Evolutionary conservation across 1,284 basidiomycete species (phyloP).

Genomic region (Ceratobasidium sp.): DNA sequence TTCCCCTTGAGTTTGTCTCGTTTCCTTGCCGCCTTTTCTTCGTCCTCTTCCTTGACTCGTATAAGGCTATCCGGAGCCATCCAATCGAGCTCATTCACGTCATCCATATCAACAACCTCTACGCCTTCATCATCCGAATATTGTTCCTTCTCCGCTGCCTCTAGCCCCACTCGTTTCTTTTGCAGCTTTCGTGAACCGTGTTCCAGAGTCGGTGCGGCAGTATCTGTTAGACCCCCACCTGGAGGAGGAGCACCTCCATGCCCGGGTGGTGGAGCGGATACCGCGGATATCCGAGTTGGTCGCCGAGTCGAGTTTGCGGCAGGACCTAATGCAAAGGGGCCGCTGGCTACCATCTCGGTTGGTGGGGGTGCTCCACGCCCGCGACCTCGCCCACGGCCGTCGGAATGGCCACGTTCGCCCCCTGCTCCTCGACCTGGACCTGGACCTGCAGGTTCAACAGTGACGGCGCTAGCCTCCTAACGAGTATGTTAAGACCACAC

Average conservation of each 20-base stretch:
- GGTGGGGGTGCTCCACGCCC: constrained; percentile 58
- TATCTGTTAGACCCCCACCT: constrained; percentile 54
- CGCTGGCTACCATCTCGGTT: constrained; percentile 79
- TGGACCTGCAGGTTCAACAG: not conserved
- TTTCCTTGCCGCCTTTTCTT: constrained; percentile 54
- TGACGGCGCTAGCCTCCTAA: constrained; percentile 29
- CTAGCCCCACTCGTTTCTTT: constrained; percentile 48
- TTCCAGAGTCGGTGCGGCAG: constrained; percentile 56
- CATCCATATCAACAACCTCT: constrained; percentile 88
- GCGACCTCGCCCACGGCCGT: constrained; percentile 55
- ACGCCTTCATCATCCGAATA: constrained; percentile 91
- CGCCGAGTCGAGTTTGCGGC: constrained; percentile 64
- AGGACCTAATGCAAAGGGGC: constrained; percentile 85
- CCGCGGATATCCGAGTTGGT: constrained; percentile 43
- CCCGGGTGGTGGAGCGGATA: constrained; percentile 55
- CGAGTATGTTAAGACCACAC: constrained; percentile 40
- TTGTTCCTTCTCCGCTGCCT: constrained; percentile 61
- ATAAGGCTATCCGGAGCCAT: constrained; percentile 83
- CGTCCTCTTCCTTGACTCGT: constrained; percentile 54
- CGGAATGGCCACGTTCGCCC: constrained; percentile 58
- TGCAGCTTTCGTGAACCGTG: constrained; percentile 51
- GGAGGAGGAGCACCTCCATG: constrained; percentile 43
- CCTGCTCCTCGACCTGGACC: constrained; percentile 22
- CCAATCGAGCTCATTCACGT: constrained; percentile 82
- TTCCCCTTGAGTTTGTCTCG: constrained; percentile 49